Evolutionary conservation across 2,329 filamentous ascomycete genomes (phyloP).

Genomic region (Aspergillus sp.): DNA sequence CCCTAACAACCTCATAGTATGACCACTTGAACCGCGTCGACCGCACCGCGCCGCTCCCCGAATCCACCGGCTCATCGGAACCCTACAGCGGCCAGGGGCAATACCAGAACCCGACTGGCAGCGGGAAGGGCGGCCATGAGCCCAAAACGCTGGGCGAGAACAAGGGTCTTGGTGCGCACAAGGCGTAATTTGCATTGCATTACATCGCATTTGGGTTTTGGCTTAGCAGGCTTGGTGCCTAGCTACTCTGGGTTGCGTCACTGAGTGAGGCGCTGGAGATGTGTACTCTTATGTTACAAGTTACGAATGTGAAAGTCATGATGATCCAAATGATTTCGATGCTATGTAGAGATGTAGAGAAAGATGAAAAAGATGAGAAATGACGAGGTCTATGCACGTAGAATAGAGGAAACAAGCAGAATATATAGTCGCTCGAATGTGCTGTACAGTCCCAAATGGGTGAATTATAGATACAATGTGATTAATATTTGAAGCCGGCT

Average conservation of each 20-base stretch:
- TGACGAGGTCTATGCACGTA: background rate
- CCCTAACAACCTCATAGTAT: constrained; percentile 16
- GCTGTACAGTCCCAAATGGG: constrained; percentile 6
- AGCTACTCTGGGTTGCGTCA: background rate
- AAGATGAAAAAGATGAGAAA: no score
- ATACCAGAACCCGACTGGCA: constrained; percentile 22
- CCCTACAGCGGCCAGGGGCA: constrained; percentile 26
- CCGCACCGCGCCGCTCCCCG: constrained; percentile 37
- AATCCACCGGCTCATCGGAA: constrained; percentile 29
- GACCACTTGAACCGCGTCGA: constrained; percentile 30
- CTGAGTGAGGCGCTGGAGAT: background rate
- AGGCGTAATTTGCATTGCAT: constrained; percentile 2
- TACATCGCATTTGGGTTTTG: background rate
- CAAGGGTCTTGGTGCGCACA: constrained; percentile 32
- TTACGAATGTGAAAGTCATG: background rate
- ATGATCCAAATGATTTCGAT: background rate
- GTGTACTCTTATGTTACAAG: background rate
- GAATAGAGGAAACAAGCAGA: background rate
- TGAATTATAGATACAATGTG: constrained; percentile 9
- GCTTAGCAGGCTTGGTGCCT: background rate
- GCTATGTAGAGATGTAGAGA: background rate
- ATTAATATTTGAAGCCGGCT: background rate
- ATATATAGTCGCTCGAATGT: constrained; percentile 1
- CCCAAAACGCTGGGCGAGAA: constrained; percentile 35
- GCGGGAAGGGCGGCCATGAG: constrained; percentile 40